Percentiles rank a stretch among this genome's conserved stretches.
These are phyloP conservation scores for Oxyria digyna DNA, from an alignment of 148 eudicot species.

Conservation along the genomic window DNA sequence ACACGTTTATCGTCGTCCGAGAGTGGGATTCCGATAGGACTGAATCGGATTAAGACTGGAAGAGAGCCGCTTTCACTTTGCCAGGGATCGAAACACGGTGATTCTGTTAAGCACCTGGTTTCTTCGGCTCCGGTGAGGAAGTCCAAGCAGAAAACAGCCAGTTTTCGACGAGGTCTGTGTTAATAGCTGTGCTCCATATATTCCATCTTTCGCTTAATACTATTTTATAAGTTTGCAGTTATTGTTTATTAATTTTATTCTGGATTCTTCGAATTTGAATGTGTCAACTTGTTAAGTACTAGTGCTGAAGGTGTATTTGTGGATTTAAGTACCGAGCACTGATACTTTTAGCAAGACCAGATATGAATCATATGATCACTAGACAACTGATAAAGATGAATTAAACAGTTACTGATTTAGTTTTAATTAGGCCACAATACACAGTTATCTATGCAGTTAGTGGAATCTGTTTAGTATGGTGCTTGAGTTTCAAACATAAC, in stretches of 20 bases:
- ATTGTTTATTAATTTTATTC: not conserved
- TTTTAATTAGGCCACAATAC: not conserved
- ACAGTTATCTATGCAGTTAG: not conserved
- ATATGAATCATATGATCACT: not conserved
- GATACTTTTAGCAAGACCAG: not conserved
- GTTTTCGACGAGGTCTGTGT: constrained; percentile 3
- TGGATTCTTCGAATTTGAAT: not conserved
- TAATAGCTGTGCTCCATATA: not conserved
- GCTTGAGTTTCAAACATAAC: not conserved
- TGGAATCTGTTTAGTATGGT: not conserved
- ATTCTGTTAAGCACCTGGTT: constrained; percentile 9
- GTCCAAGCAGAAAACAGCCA: constrained; percentile 17
- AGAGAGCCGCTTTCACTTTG: constrained; percentile 8
- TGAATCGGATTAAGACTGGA: constrained; percentile 56
- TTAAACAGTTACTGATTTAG: not conserved
- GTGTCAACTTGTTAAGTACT: not conserved
- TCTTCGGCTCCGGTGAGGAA: constrained; percentile 14
- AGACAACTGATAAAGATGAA: not conserved
- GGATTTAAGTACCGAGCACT: too few species aligned
- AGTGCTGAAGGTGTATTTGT: not conserved
- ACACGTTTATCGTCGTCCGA: constrained; percentile 1
- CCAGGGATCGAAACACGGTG: not conserved
- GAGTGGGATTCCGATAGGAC: constrained; percentile 15
- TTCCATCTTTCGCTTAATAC: constrained; percentile 1
- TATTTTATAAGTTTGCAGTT: not conserved